These are phyloP conservation scores for Medicago lupulina DNA, from an alignment of 306 rosid genomes.

Conservation along the genomic window DNA sequence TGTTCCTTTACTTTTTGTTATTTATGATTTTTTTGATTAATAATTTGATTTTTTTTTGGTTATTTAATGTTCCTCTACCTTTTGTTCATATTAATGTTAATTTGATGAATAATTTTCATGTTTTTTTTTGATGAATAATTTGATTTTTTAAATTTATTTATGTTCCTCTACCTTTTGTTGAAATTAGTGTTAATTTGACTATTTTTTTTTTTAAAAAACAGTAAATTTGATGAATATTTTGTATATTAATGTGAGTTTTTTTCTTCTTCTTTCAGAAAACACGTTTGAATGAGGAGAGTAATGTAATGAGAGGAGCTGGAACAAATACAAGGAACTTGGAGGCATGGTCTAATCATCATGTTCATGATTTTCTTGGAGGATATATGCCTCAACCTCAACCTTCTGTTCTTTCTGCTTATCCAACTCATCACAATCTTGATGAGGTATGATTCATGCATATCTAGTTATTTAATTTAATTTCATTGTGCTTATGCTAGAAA, in stretches of 20 bases:
- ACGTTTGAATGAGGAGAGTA: constrained; percentile 45
- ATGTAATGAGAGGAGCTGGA: background rate
- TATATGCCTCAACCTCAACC: constrained; percentile 23
- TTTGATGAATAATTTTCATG: too few species aligned
- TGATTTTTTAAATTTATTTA: too few species aligned
- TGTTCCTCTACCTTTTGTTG: background rate
- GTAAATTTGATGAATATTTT: too few species aligned
- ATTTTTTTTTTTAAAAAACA: too few species aligned
- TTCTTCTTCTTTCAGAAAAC: constrained; percentile 55
- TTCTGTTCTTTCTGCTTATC: constrained; percentile 12
- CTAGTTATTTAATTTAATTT: background rate
- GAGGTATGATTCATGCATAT: too few species aligned
- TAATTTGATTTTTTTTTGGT: too few species aligned
- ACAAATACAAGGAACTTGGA: constrained; percentile 41
- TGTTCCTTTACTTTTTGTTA: background rate
- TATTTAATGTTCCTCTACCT: too few species aligned
- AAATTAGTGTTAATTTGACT: background rate
- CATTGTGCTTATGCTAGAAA: background rate
- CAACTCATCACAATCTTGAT: background rate
- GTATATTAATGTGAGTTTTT: background rate
- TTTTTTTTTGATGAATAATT: too few species aligned
- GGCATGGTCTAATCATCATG: constrained; percentile 22
- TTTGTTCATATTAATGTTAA: too few species aligned
- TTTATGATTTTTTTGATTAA: background rate
- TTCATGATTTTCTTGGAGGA: constrained; percentile 55